These are phyloP conservation scores for Areca catechu DNA, from an alignment of 176 grass and related monocot genomes.

Conservation along the genomic window DNA sequence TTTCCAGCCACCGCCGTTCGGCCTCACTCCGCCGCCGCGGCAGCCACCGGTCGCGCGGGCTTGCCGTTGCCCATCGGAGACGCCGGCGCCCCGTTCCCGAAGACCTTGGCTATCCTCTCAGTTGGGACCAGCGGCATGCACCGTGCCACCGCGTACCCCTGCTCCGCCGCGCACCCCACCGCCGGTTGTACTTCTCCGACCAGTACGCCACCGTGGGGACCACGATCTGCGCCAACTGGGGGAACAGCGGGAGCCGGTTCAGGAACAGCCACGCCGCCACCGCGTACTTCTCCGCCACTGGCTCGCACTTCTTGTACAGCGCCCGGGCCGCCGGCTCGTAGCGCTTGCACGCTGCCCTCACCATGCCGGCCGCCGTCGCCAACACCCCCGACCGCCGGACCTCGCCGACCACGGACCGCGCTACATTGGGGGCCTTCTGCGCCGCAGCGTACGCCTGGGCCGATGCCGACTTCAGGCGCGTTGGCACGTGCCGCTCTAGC, in stretches of 20 bases:
- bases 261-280: slow-evolving; percentile 61
- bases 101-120: slow-evolving; percentile 69
- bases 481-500: slow-evolving; percentile 43
- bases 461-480: slow-evolving; percentile 28
- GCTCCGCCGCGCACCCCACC: slow-evolving; percentile 15
- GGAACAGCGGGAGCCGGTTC: slow-evolving; percentile 67
- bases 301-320: slow-evolving; percentile 57
- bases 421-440: slow-evolving; percentile 24
- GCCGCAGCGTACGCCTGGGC: slow-evolving; percentile 26
- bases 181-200: slow-evolving; percentile 71
- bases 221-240: slow-evolving; percentile 16
- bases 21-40: background rate
- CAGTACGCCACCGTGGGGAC: slow-evolving; percentile 30
- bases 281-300: slow-evolving; percentile 53
- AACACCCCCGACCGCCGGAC: slow-evolving; percentile 32
- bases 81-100: slow-evolving; percentile 18
- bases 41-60: background rate
- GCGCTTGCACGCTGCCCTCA: slow-evolving; percentile 13
- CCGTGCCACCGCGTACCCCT: slow-evolving; percentile 16
- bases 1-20: no score
- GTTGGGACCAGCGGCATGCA: slow-evolving; percentile 53
- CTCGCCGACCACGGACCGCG: slow-evolving; percentile 34
- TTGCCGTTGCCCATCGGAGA: background rate
- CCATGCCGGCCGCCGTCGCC: slow-evolving; percentile 15
- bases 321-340: slow-evolving; percentile 39